Evolutionary conservation across 1,139 yeast species (phyloP).

Genomic region (Zygosaccharomyces pseudobailii): DNA sequence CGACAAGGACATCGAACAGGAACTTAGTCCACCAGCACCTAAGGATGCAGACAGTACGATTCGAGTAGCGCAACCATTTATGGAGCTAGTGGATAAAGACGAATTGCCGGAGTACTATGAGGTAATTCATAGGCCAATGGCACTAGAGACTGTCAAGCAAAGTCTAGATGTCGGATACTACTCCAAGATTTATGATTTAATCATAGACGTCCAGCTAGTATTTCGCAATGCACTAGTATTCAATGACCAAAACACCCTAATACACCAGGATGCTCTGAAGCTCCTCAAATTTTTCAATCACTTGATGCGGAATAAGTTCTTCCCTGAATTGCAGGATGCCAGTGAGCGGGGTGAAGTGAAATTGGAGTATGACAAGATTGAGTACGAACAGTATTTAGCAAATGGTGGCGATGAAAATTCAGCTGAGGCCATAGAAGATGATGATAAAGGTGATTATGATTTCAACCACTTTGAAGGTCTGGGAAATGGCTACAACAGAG

Average conservation of each 20-base stretch:
- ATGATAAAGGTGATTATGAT: slow-evolving; percentile 26
- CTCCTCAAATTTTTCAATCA: slow-evolving; percentile 34
- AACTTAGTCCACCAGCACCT: slow-evolving; percentile 16
- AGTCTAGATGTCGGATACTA: slow-evolving; percentile 43
- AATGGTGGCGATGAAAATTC: slow-evolving; percentile 20
- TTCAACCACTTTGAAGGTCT: slow-evolving; percentile 32
- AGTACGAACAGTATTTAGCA: slow-evolving; percentile 27
- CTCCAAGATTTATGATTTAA: slow-evolving; percentile 45
- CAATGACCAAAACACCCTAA: slow-evolving; percentile 52
- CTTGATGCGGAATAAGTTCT: slow-evolving; percentile 24
- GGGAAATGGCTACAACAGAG: slow-evolving; percentile 33
- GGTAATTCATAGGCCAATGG: slow-evolving; percentile 52
- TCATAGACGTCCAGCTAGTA: slow-evolving; percentile 46
- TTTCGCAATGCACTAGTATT: slow-evolving; percentile 56
- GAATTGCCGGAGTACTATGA: slow-evolving; percentile 57
- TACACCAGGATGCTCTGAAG: slow-evolving; percentile 52
- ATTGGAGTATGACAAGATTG: slow-evolving; percentile 29
- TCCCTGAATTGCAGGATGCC: slow-evolving; percentile 28
- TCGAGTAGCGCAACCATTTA: slow-evolving; percentile 50
- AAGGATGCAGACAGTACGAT: slow-evolving; percentile 24
- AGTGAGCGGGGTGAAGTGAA: slow-evolving; percentile 32
- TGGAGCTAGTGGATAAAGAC: slow-evolving; percentile 51
- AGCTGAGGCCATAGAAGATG: slow-evolving; percentile 11
- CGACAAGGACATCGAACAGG: slow-evolving; percentile 37
- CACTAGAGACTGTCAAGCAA: slow-evolving; percentile 45